phyloP scores from a whole-genome alignment of 2,329 filamentous ascomycete species.

The Coccinonectria pachysandricola region DNA sequence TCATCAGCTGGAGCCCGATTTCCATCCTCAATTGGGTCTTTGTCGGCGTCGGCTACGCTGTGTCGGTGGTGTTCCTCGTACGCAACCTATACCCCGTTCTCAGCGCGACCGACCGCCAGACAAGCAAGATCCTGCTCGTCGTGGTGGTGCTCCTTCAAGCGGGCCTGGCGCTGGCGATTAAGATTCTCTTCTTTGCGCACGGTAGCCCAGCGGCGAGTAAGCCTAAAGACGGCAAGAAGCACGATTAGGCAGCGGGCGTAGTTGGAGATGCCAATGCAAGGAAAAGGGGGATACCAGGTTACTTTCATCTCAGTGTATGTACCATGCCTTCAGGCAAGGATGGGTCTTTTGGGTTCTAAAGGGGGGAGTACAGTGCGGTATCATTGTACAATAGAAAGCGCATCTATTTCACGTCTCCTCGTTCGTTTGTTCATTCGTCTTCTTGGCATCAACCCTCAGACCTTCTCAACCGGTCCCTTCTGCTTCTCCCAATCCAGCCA shows the following conservation, averaged over 20 bases:
- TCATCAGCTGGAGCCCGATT: conserved; percentile 83
- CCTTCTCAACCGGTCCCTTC: conserved; percentile 45
- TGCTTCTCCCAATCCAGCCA: conserved; percentile 75
- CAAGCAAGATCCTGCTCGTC: conserved; percentile 77
- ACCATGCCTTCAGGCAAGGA: conserved; percentile 10
- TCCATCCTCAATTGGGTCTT: conserved; percentile 88
- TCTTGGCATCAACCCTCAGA: conserved; percentile 4
- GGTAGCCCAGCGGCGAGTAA: conserved; percentile 44
- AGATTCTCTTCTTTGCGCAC: conserved; percentile 90
- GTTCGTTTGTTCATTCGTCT: neutral
- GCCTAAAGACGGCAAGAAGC: conserved; percentile 18
- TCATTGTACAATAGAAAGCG: conserved; percentile 14
- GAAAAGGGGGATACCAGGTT: no score
- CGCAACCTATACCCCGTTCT: conserved; percentile 86
- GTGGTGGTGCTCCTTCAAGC: conserved; percentile 78
- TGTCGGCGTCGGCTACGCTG: conserved; percentile 73
- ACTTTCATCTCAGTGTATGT: conserved; percentile 1
- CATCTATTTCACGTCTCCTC: conserved; percentile 8
- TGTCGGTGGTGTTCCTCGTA: conserved; percentile 75
- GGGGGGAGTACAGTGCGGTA: conserved; percentile 1
- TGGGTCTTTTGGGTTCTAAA: no score
- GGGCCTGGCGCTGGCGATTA: conserved; percentile 86
- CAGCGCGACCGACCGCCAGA: conserved; percentile 84
- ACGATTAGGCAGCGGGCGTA: no score
- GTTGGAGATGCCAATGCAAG: no score